A percentile compares a stretch with the other conserved stretches of the same genome.
These are phyloP conservation scores for Discostella pseudostelligera DNA, from an alignment of 108 stramenopile species.

Conservation along the genomic window DNA sequence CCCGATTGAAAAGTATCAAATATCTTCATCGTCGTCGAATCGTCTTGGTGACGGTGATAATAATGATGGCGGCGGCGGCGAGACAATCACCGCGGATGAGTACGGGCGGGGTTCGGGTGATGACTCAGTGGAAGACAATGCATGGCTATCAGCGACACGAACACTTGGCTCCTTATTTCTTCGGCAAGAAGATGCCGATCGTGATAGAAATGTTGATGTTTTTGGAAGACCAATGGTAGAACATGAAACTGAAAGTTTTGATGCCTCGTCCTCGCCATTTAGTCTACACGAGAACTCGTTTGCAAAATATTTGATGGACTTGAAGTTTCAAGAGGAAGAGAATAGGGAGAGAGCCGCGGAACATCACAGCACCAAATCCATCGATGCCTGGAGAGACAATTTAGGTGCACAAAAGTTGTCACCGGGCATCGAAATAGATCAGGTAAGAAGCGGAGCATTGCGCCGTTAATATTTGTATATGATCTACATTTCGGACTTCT, in stretches of 20 bases:
- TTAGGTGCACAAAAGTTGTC: background rate
- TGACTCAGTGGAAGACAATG: constrained; percentile 14
- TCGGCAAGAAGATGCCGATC: constrained; percentile 26
- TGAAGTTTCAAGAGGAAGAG: constrained; percentile 42
- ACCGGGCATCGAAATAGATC: constrained; percentile 25
- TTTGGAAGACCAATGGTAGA: constrained; percentile 13
- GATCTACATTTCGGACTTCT: background rate
- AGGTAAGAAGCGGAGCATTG: constrained; percentile 13
- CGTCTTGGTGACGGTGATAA: background rate
- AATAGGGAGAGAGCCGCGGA: constrained; percentile 24
- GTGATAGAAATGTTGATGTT: constrained; percentile 18
- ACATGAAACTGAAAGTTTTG: background rate
- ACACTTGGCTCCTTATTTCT: constrained; percentile 35
- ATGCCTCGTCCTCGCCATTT: background rate
- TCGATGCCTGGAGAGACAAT: background rate
- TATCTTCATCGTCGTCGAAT: constrained; percentile 3
- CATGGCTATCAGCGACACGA: constrained; percentile 34
- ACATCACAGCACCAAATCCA: background rate
- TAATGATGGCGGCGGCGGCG: background rate
- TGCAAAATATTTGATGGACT: constrained; percentile 25
- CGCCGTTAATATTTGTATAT: background rate
- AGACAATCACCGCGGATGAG: background rate
- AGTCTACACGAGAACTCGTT: constrained; percentile 20
- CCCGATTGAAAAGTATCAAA: background rate
- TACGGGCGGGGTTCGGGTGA: background rate